Conservation (phyloP, 1,284 basidiomycete species). For the Cryptococcus hybrid region DNA sequence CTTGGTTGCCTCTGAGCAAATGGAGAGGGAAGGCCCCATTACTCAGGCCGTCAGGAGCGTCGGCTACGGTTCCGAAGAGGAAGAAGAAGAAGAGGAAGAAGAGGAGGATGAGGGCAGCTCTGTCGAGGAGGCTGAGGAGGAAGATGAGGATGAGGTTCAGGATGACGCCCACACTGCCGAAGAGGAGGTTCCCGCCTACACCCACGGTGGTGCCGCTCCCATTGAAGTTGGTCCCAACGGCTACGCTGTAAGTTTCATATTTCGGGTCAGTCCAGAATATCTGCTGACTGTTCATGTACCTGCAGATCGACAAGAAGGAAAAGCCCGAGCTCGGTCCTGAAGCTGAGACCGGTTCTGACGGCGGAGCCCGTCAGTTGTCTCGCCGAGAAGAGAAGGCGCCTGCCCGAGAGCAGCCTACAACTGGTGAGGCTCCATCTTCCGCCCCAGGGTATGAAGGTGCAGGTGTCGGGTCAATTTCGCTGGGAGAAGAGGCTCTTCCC, state of each 20-base stretch:
- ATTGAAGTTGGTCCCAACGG: constrained; percentile 64
- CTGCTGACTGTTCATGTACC: not conserved
- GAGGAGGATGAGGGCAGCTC: constrained; percentile 68
- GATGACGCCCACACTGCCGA: constrained; percentile 32
- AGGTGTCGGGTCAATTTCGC: not conserved
- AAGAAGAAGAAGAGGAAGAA: constrained; percentile 68
- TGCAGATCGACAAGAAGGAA: constrained; percentile 47
- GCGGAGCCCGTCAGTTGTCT: constrained; percentile 25
- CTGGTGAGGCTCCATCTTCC: constrained; percentile 41
- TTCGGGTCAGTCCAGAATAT: not conserved
- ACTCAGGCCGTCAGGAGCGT: constrained; percentile 86
- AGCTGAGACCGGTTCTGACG: constrained; percentile 17
- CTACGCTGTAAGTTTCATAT: constrained; percentile 61
- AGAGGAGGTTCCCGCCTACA: constrained; percentile 52
- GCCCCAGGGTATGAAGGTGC: constrained; percentile 7
- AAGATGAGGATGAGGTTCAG: constrained; percentile 53
- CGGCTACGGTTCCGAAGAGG: constrained; percentile 66
- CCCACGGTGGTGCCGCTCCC: constrained; percentile 44
- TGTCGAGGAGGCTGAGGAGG: constrained; percentile 67
- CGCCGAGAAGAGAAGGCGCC: constrained; percentile 48
- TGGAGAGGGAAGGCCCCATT: constrained; percentile 90
- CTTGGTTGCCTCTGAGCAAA: constrained; percentile 89
- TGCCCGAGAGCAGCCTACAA: constrained; percentile 42
- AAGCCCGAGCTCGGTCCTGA: constrained; percentile 33
- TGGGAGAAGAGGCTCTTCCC: not conserved